phyloP scores from a whole-genome alignment of 306 rosid species.

The Rosa chinensis region DNA sequence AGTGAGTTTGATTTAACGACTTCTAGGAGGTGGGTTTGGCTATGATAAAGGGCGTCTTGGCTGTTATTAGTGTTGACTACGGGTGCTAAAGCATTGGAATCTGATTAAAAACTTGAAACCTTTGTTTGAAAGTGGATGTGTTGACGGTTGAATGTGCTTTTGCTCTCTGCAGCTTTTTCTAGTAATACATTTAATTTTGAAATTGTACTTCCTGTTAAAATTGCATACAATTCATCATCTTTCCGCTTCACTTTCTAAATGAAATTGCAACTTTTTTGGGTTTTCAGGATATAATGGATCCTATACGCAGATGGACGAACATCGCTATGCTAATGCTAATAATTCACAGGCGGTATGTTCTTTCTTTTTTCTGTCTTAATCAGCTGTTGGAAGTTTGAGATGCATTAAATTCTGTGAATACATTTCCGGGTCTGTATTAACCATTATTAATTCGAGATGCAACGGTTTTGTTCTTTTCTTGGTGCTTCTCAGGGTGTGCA shows the following conservation, averaged over 20 bases:
- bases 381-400: neutral
- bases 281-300: conserved; percentile 43
- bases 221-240: neutral
- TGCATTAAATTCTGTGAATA: neutral
- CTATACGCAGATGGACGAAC: conserved; percentile 27
- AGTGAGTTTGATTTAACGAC: neutral
- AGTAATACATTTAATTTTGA: neutral
- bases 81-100: neutral
- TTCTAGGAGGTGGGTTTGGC: neutral
- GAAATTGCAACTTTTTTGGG: neutral
- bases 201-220: neutral
- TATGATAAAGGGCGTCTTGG: neutral
- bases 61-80: neutral
- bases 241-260: neutral
- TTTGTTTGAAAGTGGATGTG: neutral
- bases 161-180: neutral
- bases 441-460: neutral
- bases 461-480: neutral
- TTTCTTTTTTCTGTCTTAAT: no score
- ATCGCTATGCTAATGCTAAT: conserved; percentile 23
- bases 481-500: conserved; percentile 38
- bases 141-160: neutral
- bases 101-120: neutral
- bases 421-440: neutral
- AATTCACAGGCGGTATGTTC: conserved; percentile 39